Evolutionary conservation across 352 stramenopile genomes (phyloP).

Genomic region (Phytopythium sindhum): DNA sequence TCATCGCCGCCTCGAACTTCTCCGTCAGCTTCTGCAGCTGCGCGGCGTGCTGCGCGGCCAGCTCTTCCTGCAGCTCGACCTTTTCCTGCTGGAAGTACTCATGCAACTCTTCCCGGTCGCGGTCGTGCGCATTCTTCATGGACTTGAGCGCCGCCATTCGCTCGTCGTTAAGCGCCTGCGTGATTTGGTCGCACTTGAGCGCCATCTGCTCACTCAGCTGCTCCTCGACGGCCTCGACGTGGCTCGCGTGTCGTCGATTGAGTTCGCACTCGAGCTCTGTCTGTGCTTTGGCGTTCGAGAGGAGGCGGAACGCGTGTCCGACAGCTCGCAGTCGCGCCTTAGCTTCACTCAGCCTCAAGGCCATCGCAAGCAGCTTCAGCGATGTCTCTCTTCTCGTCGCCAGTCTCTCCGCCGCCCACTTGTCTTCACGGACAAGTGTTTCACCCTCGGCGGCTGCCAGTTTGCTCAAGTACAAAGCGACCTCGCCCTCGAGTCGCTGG

Average conservation of each 20-base stretch:
- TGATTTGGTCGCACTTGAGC: slow-evolving; percentile 58
- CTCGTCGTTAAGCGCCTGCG: slow-evolving; percentile 47
- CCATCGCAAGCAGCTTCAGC: slow-evolving; percentile 17
- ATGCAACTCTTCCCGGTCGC: slow-evolving; percentile 50
- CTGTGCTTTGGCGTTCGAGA: slow-evolving; percentile 6
- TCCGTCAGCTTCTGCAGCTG: slow-evolving; percentile 32
- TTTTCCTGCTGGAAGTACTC: slow-evolving; percentile 59
- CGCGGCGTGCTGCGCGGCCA: slow-evolving; percentile 16
- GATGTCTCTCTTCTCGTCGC: slow-evolving; percentile 27
- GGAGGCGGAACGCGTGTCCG: slow-evolving; percentile 18
- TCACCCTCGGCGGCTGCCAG: slow-evolving; percentile 55
- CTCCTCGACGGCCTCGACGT: slow-evolving; percentile 38
- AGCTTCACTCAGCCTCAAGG: slow-evolving; percentile 18
- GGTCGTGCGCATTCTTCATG: slow-evolving; percentile 39
- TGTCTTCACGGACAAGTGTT: slow-evolving; percentile 52
- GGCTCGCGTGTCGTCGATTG: slow-evolving; percentile 9
- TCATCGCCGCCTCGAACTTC: slow-evolving; percentile 6
- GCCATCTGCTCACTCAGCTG: slow-evolving; percentile 40
- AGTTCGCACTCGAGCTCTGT: neutral
- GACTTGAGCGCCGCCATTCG: slow-evolving; percentile 34
- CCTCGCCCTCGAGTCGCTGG: slow-evolving; percentile 46
- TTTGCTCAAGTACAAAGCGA: slow-evolving; percentile 44
- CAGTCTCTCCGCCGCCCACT: slow-evolving; percentile 28
- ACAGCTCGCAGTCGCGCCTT: slow-evolving; percentile 19
- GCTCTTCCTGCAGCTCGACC: slow-evolving; percentile 48